These are phyloP conservation scores for Xylariaceae sp. DNA, from an alignment of 2,329 filamentous ascomycete genomes.

Conservation along the genomic window DNA sequence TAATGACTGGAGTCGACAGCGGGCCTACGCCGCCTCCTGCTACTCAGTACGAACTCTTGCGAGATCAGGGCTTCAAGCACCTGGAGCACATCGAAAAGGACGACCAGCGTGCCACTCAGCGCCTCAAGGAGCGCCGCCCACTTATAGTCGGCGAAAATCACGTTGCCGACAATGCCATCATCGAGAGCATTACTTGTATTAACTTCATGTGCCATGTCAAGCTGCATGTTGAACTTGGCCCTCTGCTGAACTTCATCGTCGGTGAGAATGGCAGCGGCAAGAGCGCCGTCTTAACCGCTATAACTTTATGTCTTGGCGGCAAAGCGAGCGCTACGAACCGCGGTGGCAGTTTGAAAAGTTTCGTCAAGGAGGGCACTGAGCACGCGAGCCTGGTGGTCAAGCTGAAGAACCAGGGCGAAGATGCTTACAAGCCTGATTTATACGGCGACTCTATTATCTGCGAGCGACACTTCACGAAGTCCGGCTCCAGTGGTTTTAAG, in stretches of 20 bases:
- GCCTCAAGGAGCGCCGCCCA: slow-evolving; percentile 48
- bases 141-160: slow-evolving; percentile 59
- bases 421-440: slow-evolving; percentile 74
- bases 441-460: slow-evolving; percentile 84
- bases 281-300: slow-evolving; percentile 87
- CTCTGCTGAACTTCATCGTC: slow-evolving; percentile 95
- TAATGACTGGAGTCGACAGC: slow-evolving; percentile 25
- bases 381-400: slow-evolving; percentile 71
- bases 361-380: slow-evolving; percentile 85
- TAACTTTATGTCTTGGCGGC: slow-evolving; percentile 90
- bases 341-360: slow-evolving; percentile 78
- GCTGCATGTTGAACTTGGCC: slow-evolving; percentile 78
- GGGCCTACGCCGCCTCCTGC: slow-evolving; percentile 38
- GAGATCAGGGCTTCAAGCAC: slow-evolving; percentile 56
- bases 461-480: slow-evolving; percentile 79
- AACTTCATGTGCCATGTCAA: slow-evolving; percentile 97
- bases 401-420: slow-evolving; percentile 83
- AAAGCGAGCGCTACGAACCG: slow-evolving; percentile 92
- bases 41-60: slow-evolving; percentile 58
- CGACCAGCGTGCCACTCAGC: slow-evolving; percentile 60
- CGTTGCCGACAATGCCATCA: slow-evolving; percentile 76
- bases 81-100: slow-evolving; percentile 52
- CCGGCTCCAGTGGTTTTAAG: slow-evolving; percentile 76
- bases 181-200: slow-evolving; percentile 77
- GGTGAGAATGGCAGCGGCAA: slow-evolving; percentile 98